A percentile compares a stretch with the other conserved stretches of the same genome.
Evolutionary conservation across 306 rosid species (phyloP).

Genomic region (Prinsepia uniflora): DNA sequence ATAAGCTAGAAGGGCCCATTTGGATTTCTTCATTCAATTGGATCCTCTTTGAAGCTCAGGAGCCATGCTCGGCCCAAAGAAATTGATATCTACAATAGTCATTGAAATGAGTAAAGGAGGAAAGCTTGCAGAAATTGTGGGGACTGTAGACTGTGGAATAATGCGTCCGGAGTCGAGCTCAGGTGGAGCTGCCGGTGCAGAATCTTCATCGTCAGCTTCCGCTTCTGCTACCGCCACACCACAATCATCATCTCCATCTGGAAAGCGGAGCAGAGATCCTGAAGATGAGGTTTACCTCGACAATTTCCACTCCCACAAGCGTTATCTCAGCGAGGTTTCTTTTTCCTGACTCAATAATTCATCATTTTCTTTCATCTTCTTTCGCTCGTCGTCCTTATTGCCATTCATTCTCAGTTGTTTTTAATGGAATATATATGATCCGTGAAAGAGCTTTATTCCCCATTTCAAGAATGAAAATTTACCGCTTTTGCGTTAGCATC

Average conservation of each 20-base stretch:
- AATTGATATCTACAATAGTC: no score
- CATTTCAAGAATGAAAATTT: not conserved
- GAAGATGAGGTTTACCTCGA: conserved; percentile 95
- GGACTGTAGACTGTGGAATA: not conserved
- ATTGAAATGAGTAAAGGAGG: no score
- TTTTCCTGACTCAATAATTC: not conserved
- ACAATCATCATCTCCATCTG: conserved; percentile 49
- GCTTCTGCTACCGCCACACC: conserved; percentile 39
- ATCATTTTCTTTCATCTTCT: not conserved
- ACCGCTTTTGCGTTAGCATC: no score
- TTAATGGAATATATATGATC: not conserved
- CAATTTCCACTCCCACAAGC: conserved; percentile 93
- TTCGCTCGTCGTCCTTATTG: not conserved
- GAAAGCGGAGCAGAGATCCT: conserved; percentile 85
- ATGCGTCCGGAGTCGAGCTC: conserved; percentile 68
- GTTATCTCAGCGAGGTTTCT: conserved; percentile 92
- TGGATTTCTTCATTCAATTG: no score
- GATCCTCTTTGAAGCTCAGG: no score
- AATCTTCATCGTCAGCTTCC: conserved; percentile 28
- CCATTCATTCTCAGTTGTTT: not conserved
- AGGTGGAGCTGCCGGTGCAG: conserved; percentile 20
- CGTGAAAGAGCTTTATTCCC: not conserved
- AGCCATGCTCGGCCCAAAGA: no score
- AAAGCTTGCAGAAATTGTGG: no score
- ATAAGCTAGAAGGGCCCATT: no score